Conservation (phyloP, 371 early-diverging fungal species). For the Lichtheimia ramosa region DNA sequence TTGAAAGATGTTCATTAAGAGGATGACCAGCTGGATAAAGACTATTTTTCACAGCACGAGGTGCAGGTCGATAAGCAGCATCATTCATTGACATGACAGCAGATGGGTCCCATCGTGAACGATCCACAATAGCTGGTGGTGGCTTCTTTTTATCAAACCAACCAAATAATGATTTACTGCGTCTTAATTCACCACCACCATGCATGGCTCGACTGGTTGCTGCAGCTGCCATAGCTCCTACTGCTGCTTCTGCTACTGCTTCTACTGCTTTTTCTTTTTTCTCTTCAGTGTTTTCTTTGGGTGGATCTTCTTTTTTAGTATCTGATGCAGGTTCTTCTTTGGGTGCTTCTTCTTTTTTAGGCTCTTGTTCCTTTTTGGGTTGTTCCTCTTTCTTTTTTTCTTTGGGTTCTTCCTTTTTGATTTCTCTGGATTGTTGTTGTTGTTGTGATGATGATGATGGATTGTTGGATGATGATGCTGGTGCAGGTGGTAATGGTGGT, state of each 20-base stretch:
- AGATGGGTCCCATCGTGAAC: slow-evolving; percentile 7
- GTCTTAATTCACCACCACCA: slow-evolving; percentile 2
- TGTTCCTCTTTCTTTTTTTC: not conserved
- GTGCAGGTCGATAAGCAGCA: slow-evolving; percentile 1
- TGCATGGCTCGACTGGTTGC: not conserved
- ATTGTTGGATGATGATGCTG: not conserved
- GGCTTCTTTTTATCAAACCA: slow-evolving; percentile 3
- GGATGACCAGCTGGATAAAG: slow-evolving; percentile 12
- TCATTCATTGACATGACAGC: slow-evolving; percentile 5
- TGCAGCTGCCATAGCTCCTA: not conserved
- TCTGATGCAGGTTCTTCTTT: slow-evolving; percentile 7
- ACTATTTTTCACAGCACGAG: not conserved
- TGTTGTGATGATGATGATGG: slow-evolving; percentile 1
- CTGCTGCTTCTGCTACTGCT: not conserved
- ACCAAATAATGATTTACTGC: slow-evolving; percentile 10
- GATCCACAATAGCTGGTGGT: not conserved
- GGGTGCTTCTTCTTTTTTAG: not conserved
- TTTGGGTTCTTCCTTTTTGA: not conserved
- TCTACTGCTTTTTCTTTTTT: not conserved
- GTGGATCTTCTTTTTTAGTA: not conserved
- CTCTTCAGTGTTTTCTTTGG: not conserved
- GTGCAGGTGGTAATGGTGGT: not conserved
- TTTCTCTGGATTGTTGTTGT: too few relatives aligned
- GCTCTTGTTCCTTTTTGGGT: not conserved
- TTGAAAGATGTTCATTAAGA: slow-evolving; percentile 6